Evolutionary conservation across 805 yeast species (phyloP), one percentile per base, ranked within the genome.

Genomic region (Candida parachauliodes): DNA sequence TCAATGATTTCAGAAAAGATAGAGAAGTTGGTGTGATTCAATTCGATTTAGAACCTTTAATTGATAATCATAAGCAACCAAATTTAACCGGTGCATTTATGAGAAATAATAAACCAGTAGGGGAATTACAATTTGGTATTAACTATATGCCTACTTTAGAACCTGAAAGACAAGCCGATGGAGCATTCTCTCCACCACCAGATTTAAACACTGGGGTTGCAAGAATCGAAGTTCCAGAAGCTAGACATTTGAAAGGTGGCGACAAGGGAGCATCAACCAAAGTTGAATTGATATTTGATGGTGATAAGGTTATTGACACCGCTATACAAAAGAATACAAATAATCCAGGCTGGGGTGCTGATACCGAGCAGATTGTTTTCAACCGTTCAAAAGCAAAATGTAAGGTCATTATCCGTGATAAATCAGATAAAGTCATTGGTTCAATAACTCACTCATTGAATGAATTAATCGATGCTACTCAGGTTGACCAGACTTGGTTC

Each of bases 161-260:
- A 62, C 70, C 77, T 40, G 59, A 69, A 48, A 65, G 76, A 44
- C 71, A 75, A 41, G 81, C 86, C 3, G 96, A 88, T 59, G 96
- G 96, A 35, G 81, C 89, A 2, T 70, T 75, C 37, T 81, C 79
- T 47, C 88, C 94, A 33, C 85, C 94, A 32, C 96, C 96, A 31
- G 96, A 88, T 47, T 76, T 87, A 57, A 91, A 91, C 63, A 88
- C 97, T 11, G 99, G 99, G 72, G 81, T 94, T 50, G 78, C 83
- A 15, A 73, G 80, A 51, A 64, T 91, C 48, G 83, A 80, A 42
- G 60, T 86, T 33, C 54, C 67, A 21, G 84, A 79, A 48, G 82
- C 84, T 18, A 77, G 87, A 62, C 76, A 70, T 40, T 68, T 70
- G 57, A 62, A 55, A 40, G 43, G 48, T 18, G 76, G 73, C 20